Evolutionary conservation across 2,329 filamentous ascomycete genomes (phyloP), one percentile per base, ranked within the genome.

Genomic region (Colletotrichum tropicicola): DNA sequence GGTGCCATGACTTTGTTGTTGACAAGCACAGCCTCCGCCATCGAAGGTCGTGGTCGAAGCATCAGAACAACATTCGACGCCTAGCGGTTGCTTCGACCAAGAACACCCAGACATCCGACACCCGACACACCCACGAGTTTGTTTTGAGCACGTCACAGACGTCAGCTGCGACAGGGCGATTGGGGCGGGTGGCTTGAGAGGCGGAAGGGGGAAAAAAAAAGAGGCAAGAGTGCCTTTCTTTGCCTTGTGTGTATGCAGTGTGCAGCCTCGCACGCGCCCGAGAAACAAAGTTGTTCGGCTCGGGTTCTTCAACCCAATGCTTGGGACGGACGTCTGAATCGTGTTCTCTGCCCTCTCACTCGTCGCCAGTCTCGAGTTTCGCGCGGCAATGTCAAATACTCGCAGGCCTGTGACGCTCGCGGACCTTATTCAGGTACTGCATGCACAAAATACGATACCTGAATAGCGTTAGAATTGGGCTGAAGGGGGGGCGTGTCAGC

Each of bases 401-500:
- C 5, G 43, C 44, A 32, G 37, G 48, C 39, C 60, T 53, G 60
- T 53, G 28, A 65, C 61, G 57, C 43, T 51, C 57, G 61, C 57
- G 57, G 61, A 49, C 61, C 56, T 55, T 54, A 55, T 64, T 45
- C 57, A 61, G 61, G 54, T 48, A 39, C 43, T 48, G 43, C 21
- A 9, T 25, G 54, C 54, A 48, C 45, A 59, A 49, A 51, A 41
- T 49, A 32, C 60, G 41, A 60, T 43, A 48, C 60, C 35, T 37
- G 60, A 48, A 54, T 48, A 60, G 61, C 49, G 58, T 65, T 54
- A 55, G 43, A 12, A 65, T 49, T 54, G 57, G 61, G 61, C 56
- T 64, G 60, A 60, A 53, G 25, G 56, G 60, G 59, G 25, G 60
- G 49, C 60, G 55, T 60, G 65, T 65, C 61, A 39, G 61, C 45